Conservation (phyloP, 2,329 filamentous ascomycete species). For the Aureobasidium sp. region DNA sequence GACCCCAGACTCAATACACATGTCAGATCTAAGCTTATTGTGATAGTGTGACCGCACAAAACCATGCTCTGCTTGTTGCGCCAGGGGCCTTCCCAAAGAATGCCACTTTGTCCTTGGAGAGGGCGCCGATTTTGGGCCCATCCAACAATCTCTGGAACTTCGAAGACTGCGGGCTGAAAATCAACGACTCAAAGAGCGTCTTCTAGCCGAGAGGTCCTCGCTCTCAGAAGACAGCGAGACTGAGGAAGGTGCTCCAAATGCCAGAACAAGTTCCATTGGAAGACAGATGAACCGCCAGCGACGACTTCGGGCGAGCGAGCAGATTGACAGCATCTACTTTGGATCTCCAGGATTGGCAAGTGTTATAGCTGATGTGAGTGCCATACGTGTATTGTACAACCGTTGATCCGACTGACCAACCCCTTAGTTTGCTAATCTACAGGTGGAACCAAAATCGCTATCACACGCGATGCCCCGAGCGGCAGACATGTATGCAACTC, state of each 20-base stretch:
- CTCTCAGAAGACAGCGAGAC: conserved; percentile 32
- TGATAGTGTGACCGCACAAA: conserved; percentile 43
- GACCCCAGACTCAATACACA: background rate
- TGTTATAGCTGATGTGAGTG: conserved; percentile 40
- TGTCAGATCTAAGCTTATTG: conserved; percentile 13
- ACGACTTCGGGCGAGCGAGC: conserved; percentile 35
- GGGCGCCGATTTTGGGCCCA: conserved; percentile 40
- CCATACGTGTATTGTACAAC: background rate
- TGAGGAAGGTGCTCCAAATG: conserved; percentile 24
- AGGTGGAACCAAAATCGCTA: conserved; percentile 35
- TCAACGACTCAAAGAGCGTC: conserved; percentile 36
- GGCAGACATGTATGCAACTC: conserved; percentile 37
- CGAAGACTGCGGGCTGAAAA: conserved; percentile 41
- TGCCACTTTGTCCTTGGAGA: conserved; percentile 42
- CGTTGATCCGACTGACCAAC: background rate
- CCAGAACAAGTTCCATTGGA: conserved; percentile 22
- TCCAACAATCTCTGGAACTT: conserved; percentile 43
- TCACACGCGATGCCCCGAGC: conserved; percentile 38
- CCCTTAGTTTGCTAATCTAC: conserved; percentile 37
- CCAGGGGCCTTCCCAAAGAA: conserved; percentile 40
- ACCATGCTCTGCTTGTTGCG: conserved; percentile 44
- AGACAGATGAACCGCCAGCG: conserved; percentile 28
- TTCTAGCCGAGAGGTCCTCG: conserved; percentile 28
- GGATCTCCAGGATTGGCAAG: conserved; percentile 43
- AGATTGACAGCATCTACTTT: conserved; percentile 43